These are phyloP conservation scores for Talaromyces borbonicus DNA, from an alignment of 495 filamentous ascomycete genomes.

Conservation along the genomic window DNA sequence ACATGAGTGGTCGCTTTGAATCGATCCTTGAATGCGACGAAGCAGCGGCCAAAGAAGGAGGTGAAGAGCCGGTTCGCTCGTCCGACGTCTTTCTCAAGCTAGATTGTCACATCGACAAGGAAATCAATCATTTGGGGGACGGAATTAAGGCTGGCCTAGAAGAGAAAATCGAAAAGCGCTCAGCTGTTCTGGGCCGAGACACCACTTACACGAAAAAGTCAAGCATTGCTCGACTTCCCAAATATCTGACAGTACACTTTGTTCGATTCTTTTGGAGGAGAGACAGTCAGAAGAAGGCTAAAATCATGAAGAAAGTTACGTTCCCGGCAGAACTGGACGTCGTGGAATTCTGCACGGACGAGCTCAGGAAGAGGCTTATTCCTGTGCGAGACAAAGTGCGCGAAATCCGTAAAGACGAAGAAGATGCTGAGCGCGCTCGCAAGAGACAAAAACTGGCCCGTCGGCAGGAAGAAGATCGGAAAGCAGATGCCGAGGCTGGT, in stretches of 20 bases:
- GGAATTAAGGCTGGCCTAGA: conserved; percentile 71
- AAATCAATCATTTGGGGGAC: conserved; percentile 82
- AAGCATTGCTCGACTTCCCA: conserved; percentile 77
- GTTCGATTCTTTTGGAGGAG: conserved; percentile 97
- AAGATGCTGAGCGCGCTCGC: conserved; percentile 75
- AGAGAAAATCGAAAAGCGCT: conserved; percentile 86
- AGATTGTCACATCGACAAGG: conserved; percentile 81
- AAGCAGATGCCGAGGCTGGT: conserved; percentile 29
- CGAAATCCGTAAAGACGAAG: conserved; percentile 88
- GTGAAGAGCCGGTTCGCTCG: conserved; percentile 55
- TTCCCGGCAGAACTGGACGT: conserved; percentile 90
- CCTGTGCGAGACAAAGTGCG: conserved; percentile 92
- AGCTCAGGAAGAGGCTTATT: conserved; percentile 69
- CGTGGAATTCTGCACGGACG: conserved; percentile 90
- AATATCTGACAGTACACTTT: conserved; percentile 94
- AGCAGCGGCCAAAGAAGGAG: conserved; percentile 58
- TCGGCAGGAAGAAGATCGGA: conserved; percentile 46
- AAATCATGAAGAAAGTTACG: conserved; percentile 98
- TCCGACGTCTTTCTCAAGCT: conserved; percentile 83
- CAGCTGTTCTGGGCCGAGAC: conserved; percentile 65
- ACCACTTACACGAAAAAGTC: conserved; percentile 83
- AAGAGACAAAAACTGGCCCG: conserved; percentile 77
- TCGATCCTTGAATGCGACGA: conserved; percentile 78
- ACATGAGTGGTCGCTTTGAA: conserved; percentile 71
- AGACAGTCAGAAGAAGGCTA: conserved; percentile 91